A percentile compares a stretch with the other conserved stretches of the same genome.
Evolutionary conservation across 495 filamentous ascomycete species (phyloP).

Genomic region (Talaromyces adpressus): DNA sequence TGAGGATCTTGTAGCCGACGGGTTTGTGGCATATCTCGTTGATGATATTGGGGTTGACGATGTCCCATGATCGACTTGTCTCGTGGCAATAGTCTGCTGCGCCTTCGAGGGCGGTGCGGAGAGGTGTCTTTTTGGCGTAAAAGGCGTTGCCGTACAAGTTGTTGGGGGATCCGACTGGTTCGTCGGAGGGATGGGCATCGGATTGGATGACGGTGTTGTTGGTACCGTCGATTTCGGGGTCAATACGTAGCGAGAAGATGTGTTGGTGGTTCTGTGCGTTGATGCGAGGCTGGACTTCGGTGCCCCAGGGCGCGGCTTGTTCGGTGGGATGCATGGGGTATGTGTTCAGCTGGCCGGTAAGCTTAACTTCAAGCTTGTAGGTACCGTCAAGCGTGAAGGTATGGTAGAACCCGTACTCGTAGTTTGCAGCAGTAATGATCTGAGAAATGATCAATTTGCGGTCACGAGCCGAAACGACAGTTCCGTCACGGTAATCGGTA

Average conservation of each 20-base stretch:
- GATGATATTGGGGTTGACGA: constrained; percentile 37
- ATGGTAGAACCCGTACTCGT: constrained; percentile 54
- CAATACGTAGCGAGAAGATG: constrained; percentile 46
- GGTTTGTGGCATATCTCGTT: constrained; percentile 33
- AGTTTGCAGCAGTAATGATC: constrained; percentile 58
- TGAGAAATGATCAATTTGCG: constrained; percentile 65
- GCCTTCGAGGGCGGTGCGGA: constrained; percentile 33
- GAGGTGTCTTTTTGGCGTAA: constrained; percentile 36
- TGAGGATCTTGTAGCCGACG: constrained; percentile 32
- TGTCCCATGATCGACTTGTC: constrained; percentile 41
- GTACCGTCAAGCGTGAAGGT: constrained; percentile 45
- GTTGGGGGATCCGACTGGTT: constrained; percentile 27
- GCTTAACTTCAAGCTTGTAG: constrained; percentile 40
- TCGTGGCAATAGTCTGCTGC: constrained; percentile 40
- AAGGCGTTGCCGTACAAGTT: constrained; percentile 45
- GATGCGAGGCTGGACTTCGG: constrained; percentile 37
- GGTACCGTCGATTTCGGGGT: constrained; percentile 47
- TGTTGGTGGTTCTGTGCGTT: constrained; percentile 49
- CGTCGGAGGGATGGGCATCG: constrained; percentile 34
- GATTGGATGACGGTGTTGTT: constrained; percentile 43
- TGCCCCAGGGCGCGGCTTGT: constrained; percentile 41
- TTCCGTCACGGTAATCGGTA: constrained; percentile 69
- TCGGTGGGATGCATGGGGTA: constrained; percentile 38
- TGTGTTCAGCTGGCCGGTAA: constrained; percentile 39
- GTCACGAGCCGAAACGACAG: constrained; percentile 57